Percentiles rank a stretch among this genome's conserved stretches.
Evolutionary conservation across 257 asterid species (phyloP).

Genomic region (Coffea canephora): DNA sequence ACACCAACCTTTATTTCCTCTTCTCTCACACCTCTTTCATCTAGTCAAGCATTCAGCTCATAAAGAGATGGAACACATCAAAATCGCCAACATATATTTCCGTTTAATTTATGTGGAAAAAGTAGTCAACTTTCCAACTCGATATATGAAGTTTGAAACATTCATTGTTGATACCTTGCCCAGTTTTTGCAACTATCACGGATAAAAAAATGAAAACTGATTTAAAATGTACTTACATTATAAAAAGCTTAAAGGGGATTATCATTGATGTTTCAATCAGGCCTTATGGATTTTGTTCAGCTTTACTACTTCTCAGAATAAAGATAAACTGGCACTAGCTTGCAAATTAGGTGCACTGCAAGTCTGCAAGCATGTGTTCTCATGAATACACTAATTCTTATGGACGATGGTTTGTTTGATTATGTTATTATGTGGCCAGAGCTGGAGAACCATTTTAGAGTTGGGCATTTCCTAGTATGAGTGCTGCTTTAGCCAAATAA

Average conservation of each 20-base stretch:
- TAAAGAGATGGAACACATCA: conserved; percentile 1
- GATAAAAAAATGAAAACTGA: background rate
- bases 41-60: background rate
- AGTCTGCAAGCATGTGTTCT: background rate
- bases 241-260: background rate
- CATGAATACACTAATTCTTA: background rate
- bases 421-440: background rate
- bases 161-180: background rate
- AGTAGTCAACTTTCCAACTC: background rate
- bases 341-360: background rate
- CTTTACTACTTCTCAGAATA: background rate
- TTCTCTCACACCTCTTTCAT: background rate
- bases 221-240: background rate
- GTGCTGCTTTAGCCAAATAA: background rate
- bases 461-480: background rate
- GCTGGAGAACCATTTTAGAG: background rate
- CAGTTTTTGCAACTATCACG: background rate
- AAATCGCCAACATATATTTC: background rate
- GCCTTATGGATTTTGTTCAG: background rate
- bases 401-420: background rate
- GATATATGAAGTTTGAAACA: background rate
- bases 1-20: background rate
- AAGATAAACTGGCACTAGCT: background rate
- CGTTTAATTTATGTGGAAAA: background rate
- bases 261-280: background rate